A percentile compares a stretch with the other conserved stretches of the same genome.
Conservation (phyloP, 2,329 filamentous ascomycete species). For the Ceratocystis destructans region DNA sequence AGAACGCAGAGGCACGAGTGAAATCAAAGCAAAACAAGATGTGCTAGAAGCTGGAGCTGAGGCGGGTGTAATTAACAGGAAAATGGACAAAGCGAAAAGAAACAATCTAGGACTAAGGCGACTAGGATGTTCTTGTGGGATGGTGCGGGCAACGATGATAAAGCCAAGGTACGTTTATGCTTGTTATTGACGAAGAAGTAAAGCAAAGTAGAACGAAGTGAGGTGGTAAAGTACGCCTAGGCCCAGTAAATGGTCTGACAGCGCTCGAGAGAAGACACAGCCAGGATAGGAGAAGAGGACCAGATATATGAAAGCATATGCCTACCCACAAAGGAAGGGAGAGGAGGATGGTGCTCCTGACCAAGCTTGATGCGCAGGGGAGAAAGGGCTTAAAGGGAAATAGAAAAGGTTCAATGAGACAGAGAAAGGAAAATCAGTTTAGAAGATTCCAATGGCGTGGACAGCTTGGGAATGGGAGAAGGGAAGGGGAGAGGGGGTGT, state of each 20-base stretch:
- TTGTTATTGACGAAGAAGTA: background rate
- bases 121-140: background rate
- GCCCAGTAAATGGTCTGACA: background rate
- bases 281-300: no score
- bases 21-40: conserved; percentile 14
- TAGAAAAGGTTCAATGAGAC: background rate
- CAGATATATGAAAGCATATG: no score
- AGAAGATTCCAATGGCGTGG: background rate
- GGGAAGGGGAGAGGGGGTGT: background rate
- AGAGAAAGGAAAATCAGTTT: background rate
- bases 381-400: background rate
- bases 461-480: background rate
- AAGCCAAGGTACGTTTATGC: background rate
- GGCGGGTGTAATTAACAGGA: conserved; percentile 6
- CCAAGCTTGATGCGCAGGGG: background rate
- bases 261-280: background rate
- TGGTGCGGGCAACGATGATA: conserved; percentile 10
- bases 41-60: conserved; percentile 6
- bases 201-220: background rate
- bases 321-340: background rate
- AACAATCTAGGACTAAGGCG: conserved; percentile 1
- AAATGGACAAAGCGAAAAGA: conserved; percentile 11
- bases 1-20: background rate
- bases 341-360: background rate
- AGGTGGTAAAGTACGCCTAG: background rate